Base-by-base conservation (phyloP, 2,329 filamentous ascomycete species). In the Coniochaeta ligniaria region DNA sequence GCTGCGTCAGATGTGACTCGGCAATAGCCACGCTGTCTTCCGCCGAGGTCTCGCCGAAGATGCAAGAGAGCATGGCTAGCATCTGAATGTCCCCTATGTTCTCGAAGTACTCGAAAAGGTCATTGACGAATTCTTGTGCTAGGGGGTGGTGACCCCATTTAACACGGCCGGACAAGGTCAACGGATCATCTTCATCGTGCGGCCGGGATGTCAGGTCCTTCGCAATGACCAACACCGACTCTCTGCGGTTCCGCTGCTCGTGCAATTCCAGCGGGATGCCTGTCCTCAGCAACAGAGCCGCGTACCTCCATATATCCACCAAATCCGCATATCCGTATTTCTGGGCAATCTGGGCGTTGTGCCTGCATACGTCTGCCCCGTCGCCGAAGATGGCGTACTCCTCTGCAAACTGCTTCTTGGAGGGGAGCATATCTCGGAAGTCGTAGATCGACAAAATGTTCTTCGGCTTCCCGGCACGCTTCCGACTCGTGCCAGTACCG, bases 371-470 rank as follows among this genome's bases (percentile, higher is more conserved):
- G 41, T 89, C 83, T n/a, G 86, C 83, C 0, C 90, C 89, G 63
- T 92, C 86, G 3, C 92, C 92, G 71, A 95, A 93, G 16, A 97
- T 89, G 26, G 83, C 83, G 73, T 98, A 99, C 65, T 90, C 84
- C 61, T 85, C 78, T 1, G 92, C 95, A 63, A 97, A 82, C 60
- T 86, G 81, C 62, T 82, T 82, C 71, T 92, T 95, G 2, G 91
- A 89, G 0, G 93, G 93, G n/a, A 96, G 75, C 14, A 92, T 72
- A 56, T 83, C 78, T 11, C 84, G 83, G 28, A 96, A 72, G 63
- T 91, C 82, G 68, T 93, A 82, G 43, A 97, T 85, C 1, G 86
- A 86, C 22, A 98, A 76, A 24, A 90, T 78, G 63, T 93, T 92
- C 66, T 88, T 89, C 6, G 83, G 78, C 60, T 75, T 78, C 31